These are phyloP conservation scores for Neonectria faginata DNA, from an alignment of 2,329 filamentous ascomycete species.

Conservation along the genomic window DNA sequence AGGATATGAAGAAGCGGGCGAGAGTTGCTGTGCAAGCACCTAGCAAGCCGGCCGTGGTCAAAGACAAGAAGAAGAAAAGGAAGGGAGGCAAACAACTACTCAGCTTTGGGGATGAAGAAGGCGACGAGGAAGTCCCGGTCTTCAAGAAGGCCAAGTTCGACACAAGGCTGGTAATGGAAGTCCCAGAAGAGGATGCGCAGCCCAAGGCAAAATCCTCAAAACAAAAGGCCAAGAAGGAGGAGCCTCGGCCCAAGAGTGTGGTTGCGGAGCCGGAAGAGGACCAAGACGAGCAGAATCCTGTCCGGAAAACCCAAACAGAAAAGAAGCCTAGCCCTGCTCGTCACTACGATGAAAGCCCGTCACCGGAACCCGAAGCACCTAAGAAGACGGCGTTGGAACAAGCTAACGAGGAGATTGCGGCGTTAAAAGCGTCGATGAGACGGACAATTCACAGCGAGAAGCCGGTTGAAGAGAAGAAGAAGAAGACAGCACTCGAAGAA, in stretches of 20 bases:
- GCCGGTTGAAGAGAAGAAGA: slow-evolving; percentile 67
- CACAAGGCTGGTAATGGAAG: slow-evolving; percentile 75
- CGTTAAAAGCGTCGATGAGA: slow-evolving; percentile 84
- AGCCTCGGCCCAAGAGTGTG: slow-evolving; percentile 31
- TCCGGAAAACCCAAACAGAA: slow-evolving; percentile 25
- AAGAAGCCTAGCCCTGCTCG: slow-evolving; percentile 31
- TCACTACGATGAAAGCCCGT: slow-evolving; percentile 32
- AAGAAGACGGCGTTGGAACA: slow-evolving; percentile 69
- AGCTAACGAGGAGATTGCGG: slow-evolving; percentile 84
- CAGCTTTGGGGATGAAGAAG: slow-evolving; percentile 81
- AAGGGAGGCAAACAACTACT: slow-evolving; percentile 81
- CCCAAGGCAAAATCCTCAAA: slow-evolving; percentile 43
- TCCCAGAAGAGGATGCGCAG: slow-evolving; percentile 51
- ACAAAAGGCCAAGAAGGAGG: slow-evolving; percentile 47
- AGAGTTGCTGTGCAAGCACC: slow-evolving; percentile 63
- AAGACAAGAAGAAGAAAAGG: slow-evolving; percentile 75
- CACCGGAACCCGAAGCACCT: slow-evolving; percentile 46
- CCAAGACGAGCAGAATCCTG: slow-evolving; percentile 25
- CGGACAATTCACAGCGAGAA: slow-evolving; percentile 65
- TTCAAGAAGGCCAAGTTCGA: slow-evolving; percentile 85
- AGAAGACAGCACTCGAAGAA: slow-evolving; percentile 75
- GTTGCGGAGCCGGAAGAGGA: slow-evolving; percentile 31
- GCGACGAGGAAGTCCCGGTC: slow-evolving; percentile 64
- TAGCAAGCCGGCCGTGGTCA: slow-evolving; percentile 55
- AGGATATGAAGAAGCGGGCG: slow-evolving; percentile 80